Conservation (phyloP, 768 basidiomycete genomes). For the Boletellus sp. region DNA sequence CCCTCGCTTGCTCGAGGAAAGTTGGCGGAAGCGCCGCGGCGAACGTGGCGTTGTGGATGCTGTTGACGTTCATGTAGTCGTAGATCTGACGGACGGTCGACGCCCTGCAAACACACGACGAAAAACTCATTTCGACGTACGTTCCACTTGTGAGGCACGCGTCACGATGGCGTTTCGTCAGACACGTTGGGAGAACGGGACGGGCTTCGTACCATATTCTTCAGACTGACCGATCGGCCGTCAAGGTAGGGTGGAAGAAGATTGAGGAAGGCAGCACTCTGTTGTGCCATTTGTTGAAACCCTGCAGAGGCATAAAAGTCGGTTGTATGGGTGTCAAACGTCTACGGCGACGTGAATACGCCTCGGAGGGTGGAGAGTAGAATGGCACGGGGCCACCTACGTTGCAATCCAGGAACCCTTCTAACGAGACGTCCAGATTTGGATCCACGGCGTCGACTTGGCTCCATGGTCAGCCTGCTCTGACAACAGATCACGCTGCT, state of each 20-base stretch:
- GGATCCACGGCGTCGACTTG: conserved; percentile 64
- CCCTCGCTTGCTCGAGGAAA: conserved; percentile 51
- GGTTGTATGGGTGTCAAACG: conserved; percentile 44
- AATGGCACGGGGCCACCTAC: conserved; percentile 30
- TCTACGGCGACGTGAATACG: conserved; percentile 30
- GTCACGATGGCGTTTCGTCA: background rate
- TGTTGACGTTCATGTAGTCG: conserved; percentile 72
- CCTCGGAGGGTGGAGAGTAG: background rate
- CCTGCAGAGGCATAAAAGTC: conserved; percentile 52
- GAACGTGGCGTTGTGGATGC: conserved; percentile 62
- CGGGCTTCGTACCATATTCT: conserved; percentile 50
- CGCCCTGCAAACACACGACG: background rate
- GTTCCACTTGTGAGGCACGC: conserved; percentile 37
- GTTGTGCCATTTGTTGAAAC: conserved; percentile 45
- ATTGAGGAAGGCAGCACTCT: conserved; percentile 46
- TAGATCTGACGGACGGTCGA: conserved; percentile 42
- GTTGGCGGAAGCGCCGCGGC: conserved; percentile 41
- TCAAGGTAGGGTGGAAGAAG: conserved; percentile 51
- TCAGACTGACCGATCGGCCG: conserved; percentile 46
- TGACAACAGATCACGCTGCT: background rate
- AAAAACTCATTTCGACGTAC: conserved; percentile 26
- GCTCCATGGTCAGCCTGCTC: conserved; percentile 6
- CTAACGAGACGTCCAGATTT: conserved; percentile 56
- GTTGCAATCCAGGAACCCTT: conserved; percentile 61
- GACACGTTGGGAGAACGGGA: background rate